Evolutionary conservation across 345 rosid species (phyloP).

Genomic region (Euphorbia pulcherrima): DNA sequence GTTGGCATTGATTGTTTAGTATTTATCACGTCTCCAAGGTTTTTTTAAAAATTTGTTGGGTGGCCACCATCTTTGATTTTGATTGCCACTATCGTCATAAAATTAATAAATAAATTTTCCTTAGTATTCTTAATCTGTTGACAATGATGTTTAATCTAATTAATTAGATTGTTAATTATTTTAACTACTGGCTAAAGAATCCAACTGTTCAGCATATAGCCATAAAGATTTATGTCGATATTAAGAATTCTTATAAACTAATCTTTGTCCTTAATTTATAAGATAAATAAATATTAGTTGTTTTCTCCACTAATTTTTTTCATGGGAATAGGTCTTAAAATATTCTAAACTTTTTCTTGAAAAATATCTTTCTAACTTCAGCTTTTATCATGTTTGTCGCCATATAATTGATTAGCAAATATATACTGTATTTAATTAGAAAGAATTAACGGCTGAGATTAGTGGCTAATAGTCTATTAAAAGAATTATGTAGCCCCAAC

Average conservation of each 20-base stretch:
- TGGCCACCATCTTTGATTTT: conserved; percentile 1
- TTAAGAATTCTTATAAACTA: not conserved
- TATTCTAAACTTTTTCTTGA: not conserved
- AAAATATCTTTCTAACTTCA: conserved; percentile 11
- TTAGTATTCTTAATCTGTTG: too few relatives aligned
- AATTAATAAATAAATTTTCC: too few relatives aligned
- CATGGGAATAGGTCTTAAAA: not conserved
- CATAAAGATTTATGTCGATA: not conserved
- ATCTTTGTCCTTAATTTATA: not conserved
- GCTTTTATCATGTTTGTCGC: not conserved
- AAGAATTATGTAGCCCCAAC: too few relatives aligned
- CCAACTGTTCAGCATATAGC: not conserved
- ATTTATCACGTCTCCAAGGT: not conserved
- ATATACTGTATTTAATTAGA: not conserved
- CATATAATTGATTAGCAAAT: not conserved
- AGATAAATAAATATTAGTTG: too few relatives aligned
- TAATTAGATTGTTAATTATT: not conserved
- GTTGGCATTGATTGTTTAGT: not conserved
- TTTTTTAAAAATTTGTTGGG: not conserved
- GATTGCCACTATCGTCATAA: not conserved
- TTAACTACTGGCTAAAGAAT: not conserved
- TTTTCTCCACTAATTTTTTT: too few relatives aligned
- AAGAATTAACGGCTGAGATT: not conserved
- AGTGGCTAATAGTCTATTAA: not conserved
- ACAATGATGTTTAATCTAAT: not conserved